Percentiles rank a stretch among this genome's conserved stretches.
These are phyloP conservation scores for Rubus parviflorus DNA, from an alignment of 306 rosid species.

Conservation along the genomic window DNA sequence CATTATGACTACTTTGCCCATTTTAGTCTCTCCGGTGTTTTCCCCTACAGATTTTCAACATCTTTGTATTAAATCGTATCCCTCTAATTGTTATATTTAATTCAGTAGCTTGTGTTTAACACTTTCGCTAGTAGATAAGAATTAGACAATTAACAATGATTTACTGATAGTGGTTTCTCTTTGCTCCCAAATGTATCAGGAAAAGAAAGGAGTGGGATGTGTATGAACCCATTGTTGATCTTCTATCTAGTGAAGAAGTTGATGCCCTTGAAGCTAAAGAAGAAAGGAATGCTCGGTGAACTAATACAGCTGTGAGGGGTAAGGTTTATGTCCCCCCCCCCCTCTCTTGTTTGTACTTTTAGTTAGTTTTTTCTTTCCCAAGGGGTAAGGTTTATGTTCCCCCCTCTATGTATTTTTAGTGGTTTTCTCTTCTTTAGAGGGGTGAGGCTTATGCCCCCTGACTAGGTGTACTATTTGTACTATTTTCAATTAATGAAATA, in stretches of 20 bases:
- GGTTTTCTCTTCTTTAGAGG: not conserved
- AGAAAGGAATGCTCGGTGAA: constrained; percentile 68
- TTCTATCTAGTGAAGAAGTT: constrained; percentile 85
- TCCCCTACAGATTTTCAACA: not conserved
- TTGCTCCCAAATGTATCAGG: constrained; percentile 54
- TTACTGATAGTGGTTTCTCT: constrained; percentile 17
- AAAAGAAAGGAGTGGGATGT: constrained; percentile 97
- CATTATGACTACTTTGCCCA: not conserved
- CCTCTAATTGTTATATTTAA: not conserved
- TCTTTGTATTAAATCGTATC: not conserved
- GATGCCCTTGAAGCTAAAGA: constrained; percentile 94
- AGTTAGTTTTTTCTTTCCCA: not conserved
- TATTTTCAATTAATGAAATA: not conserved
- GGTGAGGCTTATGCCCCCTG: not conserved
- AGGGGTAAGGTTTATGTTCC: not conserved
- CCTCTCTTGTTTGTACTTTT: not conserved
- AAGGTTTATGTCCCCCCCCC: not conserved
- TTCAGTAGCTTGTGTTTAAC: not conserved
- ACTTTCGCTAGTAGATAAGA: not conserved
- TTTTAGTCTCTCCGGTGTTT: not conserved
- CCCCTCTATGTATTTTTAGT: not conserved
- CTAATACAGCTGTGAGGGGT: not conserved
- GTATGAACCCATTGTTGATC: constrained; percentile 89
- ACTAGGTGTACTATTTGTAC: constrained; percentile 1
- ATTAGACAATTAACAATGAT: not conserved